Percentiles rank a stretch among this genome's conserved stretches.
Conservation (phyloP, 139 green algal species). For the Diplosphaera chodatii region DNA sequence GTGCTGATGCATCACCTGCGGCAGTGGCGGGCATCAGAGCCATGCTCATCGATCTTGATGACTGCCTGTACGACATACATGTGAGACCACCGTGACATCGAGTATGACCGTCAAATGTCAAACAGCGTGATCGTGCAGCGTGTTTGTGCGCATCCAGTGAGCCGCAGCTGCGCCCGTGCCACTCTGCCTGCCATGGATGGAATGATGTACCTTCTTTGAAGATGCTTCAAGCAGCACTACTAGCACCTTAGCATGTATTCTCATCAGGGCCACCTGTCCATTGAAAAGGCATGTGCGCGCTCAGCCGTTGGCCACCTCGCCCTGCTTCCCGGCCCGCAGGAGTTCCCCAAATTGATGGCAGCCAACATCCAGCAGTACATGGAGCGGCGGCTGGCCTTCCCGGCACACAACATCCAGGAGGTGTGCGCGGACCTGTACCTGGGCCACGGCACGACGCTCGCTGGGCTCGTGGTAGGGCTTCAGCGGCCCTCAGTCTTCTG, state of each 20-base stretch:
- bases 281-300: no score
- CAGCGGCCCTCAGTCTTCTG: not conserved
- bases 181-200: no score
- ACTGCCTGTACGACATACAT: conserved; percentile 40
- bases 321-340: not conserved
- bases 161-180: no score
- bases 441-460: conserved; percentile 59
- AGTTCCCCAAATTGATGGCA: conserved; percentile 3
- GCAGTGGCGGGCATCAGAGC: conserved; percentile 2
- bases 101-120: conserved; percentile 45
- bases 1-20: no score
- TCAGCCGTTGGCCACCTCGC: no score
- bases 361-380: not conserved
- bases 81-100: conserved; percentile 34
- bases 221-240: no score
- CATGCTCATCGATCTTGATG: conserved; percentile 59
- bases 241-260: no score
- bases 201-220: no score
- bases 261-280: no score
- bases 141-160: no score
- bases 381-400: not conserved
- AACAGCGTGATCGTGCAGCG: no score
- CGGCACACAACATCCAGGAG: not conserved
- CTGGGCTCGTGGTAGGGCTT: conserved; percentile 47
- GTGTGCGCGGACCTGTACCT: not conserved